Evolutionary conservation across 768 basidiomycete genomes (phyloP), one percentile per base, ranked within the genome.

Genomic region (Auricularia sp.): DNA sequence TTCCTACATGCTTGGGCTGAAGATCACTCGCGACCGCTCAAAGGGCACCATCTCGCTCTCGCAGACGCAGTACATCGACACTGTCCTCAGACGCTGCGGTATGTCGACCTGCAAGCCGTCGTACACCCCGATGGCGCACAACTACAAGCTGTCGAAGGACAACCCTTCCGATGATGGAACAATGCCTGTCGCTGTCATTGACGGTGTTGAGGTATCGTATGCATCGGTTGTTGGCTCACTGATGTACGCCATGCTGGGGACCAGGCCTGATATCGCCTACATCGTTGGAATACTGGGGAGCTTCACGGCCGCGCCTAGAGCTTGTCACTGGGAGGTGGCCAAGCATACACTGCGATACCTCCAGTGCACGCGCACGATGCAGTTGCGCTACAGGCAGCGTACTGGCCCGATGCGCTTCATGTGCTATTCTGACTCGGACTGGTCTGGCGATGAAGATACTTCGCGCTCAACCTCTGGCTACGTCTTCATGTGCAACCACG

Each of bases 201-300:
- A 45, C 18, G 44, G 44, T 18, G 18, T 18, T 45, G 44, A 45
- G 44, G 44, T 45, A 18, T 45, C 44, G 44, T 45, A 45, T 18
- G 44, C 44, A 45, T 45, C 44, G 10, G 44, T 45, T 45, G 44
- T 45, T 10, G 44, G 44, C 44, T 45, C 44, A 18, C 44, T 45
- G 10, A 45, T 45, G 44, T 45, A 45, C 44, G 44, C 44, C 44
- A 45, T 45, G 44, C 44, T 68, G 33, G 65, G 24, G 6, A 70
- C 68, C 16, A 18, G 65, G 34, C 69, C 69, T 11, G 69, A 70
- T 42, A 68, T 70, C 54, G 24, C 65, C 34, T 70, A 44, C 61
- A 3, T 70, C 44, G 44, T 44, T 11, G 44, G 44, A 10, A 45
- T 45, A 10, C 44, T 45, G 11, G 44, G 44, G 44, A 3, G 63